Conservation (phyloP, 192 early-diverging fungal genomes). For the Neocallimastix lanati region DNA sequence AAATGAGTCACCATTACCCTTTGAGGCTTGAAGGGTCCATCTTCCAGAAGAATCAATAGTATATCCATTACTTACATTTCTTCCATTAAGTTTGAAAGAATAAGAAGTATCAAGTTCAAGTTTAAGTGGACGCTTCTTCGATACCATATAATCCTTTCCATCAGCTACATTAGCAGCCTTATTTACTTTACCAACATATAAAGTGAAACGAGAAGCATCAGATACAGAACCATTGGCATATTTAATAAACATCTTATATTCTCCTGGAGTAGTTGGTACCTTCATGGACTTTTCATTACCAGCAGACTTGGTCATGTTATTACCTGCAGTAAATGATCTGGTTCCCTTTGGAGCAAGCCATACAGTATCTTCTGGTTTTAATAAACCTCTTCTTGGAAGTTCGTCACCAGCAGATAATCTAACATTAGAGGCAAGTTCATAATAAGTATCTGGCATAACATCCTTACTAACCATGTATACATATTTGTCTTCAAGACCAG, state of each 20-base stretch:
- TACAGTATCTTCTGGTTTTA: background rate
- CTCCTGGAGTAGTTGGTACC: background rate
- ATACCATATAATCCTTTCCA: background rate
- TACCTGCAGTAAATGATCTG: background rate
- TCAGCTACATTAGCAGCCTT: background rate
- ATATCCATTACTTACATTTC: background rate
- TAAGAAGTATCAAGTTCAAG: background rate
- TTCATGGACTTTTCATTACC: background rate
- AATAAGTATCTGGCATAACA: background rate
- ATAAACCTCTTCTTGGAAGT: background rate
- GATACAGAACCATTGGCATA: background rate
- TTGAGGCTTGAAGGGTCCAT: background rate
- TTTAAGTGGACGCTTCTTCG: background rate
- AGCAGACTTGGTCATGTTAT: background rate
- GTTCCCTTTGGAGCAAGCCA: background rate
- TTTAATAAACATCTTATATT: background rate
- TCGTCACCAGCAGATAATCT: background rate
- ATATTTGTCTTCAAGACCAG: background rate
- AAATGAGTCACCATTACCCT: background rate
- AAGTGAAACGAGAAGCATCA: background rate
- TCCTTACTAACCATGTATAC: background rate
- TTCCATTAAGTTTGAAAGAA: background rate
- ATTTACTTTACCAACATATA: background rate
- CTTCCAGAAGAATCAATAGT: background rate
- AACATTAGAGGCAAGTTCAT: background rate